A percentile compares a stretch with the other conserved stretches of the same genome.
Conservation (phyloP, 2,329 filamentous ascomycete species). For the Exserohilum rostratum region DNA sequence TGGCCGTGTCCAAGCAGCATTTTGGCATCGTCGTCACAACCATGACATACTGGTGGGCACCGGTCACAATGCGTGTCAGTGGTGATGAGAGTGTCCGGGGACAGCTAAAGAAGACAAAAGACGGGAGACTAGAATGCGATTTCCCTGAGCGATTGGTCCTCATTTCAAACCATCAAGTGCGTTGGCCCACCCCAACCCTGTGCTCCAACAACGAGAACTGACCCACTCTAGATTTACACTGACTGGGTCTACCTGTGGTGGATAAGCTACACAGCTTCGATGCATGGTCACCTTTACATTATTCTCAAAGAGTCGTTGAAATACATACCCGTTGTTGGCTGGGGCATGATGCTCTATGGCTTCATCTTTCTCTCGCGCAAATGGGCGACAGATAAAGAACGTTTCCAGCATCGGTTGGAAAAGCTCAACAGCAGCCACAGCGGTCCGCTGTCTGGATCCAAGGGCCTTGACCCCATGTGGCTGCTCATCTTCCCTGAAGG, state of each 20-base stretch:
- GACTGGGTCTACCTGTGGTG: constrained; percentile 97
- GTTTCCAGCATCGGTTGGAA: constrained; percentile 73
- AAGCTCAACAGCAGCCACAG: constrained; percentile 66
- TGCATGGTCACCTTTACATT: constrained; percentile 88
- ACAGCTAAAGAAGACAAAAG: constrained; percentile 70
- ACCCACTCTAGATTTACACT: constrained; percentile 69
- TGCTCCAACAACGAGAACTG: constrained; percentile 5
- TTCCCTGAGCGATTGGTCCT: constrained; percentile 83
- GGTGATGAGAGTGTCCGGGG: constrained; percentile 79
- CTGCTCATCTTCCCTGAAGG: constrained; percentile 86
- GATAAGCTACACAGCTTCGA: constrained; percentile 77
- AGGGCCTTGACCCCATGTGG: constrained; percentile 81
- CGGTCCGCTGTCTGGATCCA: constrained; percentile 47
- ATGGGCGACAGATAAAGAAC: constrained; percentile 78
- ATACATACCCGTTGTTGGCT: constrained; percentile 79
- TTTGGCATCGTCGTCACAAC: constrained; percentile 78
- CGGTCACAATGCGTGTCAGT: constrained; percentile 78
- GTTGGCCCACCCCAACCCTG: neutral
- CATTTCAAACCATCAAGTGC: constrained; percentile 80
- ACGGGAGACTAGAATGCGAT: constrained; percentile 74
- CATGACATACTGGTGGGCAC: constrained; percentile 85
- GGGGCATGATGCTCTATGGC: constrained; percentile 83
- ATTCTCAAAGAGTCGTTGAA: constrained; percentile 88
- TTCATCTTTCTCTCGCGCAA: constrained; percentile 96
- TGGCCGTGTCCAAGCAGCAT: constrained; percentile 83